Evolutionary conservation across 2,329 filamentous ascomycete species (phyloP), one percentile per base, ranked within the genome.

Genomic region (Fusarium dimerum): DNA sequence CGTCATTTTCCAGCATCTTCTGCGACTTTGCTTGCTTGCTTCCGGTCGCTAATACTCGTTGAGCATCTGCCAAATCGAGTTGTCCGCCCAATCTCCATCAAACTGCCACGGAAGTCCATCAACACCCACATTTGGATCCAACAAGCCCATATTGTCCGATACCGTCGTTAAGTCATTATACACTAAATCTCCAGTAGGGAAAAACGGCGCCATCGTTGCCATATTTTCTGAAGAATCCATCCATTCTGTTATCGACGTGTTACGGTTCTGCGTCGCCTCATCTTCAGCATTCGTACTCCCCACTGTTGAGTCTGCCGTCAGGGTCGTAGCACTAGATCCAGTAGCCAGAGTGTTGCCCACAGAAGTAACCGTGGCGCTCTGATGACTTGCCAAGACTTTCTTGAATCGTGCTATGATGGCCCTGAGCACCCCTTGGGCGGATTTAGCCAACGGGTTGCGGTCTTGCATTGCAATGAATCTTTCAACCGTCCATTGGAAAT

Each of bases 401-500:
- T 77, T 79, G 48, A 85, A 73, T 18, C 81, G 78, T 51, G 78
- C 69, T 46, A 79, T 74, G 44, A 85, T 80, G 13, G 81, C 81
- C 56, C 76, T 76, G 10, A 85, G 68, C 2, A 86, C 81, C 10
- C 79, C 78, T 15, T 81, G 69, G 0, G 81, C 83, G 2, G 79
- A 74, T 41, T 73, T 78, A 3, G 82, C 82, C 20, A 85, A 74
- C 1, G 73, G 68, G 54, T 84, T 85, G 26, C 78, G 73, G 29
- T 73, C 72, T 13, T 76, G 73, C 74, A 86, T 84, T 39, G 74
- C 77, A 48, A 80, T 74, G 56, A 86, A 85, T 6, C 83, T 75
- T 57, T 84, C 77, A 55, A 82, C 78, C 1, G 79, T 79, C 81
- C 81, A 85, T 42, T 78, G 76, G 57, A 84, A 84, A 59, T 85